Conservation (phyloP, 2,329 filamentous ascomycete genomes). For the Colletotrichum cuscutae region DNA sequence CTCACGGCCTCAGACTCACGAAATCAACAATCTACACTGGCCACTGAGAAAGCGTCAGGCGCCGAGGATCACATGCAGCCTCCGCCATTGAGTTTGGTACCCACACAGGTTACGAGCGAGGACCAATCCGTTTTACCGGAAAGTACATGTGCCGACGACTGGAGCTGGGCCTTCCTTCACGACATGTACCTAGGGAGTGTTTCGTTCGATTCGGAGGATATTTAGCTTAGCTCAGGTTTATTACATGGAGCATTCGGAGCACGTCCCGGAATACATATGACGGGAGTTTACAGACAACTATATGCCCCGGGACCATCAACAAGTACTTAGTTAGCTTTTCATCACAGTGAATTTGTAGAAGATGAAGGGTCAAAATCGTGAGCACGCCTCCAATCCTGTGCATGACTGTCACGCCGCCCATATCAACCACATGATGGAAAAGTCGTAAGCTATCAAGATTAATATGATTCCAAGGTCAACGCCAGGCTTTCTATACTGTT, state of each 20-base stretch:
- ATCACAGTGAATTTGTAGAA: too few relatives aligned
- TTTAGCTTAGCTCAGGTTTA: neutral
- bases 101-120: neutral
- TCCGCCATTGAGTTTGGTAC: neutral
- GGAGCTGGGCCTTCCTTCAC: conserved; percentile 19
- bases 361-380: too few relatives aligned
- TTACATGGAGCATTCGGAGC: neutral
- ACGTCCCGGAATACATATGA: too few relatives aligned
- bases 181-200: conserved; percentile 20
- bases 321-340: too few relatives aligned
- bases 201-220: neutral
- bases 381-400: too few relatives aligned
- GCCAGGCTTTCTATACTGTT: too few relatives aligned
- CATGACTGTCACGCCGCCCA: too few relatives aligned
- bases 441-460: too few relatives aligned
- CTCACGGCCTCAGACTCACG: neutral
- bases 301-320: neutral
- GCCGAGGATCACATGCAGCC: neutral
- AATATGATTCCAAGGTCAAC: too few relatives aligned
- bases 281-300: neutral
- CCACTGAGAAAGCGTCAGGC: neutral
- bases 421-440: too few relatives aligned
- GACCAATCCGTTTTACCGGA: neutral
- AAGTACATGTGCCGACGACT: neutral
- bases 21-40: neutral